Evolutionary conservation across 805 yeast species (phyloP), one percentile per base, ranked within the genome.

Genomic region (Candida coquimbonensis): DNA sequence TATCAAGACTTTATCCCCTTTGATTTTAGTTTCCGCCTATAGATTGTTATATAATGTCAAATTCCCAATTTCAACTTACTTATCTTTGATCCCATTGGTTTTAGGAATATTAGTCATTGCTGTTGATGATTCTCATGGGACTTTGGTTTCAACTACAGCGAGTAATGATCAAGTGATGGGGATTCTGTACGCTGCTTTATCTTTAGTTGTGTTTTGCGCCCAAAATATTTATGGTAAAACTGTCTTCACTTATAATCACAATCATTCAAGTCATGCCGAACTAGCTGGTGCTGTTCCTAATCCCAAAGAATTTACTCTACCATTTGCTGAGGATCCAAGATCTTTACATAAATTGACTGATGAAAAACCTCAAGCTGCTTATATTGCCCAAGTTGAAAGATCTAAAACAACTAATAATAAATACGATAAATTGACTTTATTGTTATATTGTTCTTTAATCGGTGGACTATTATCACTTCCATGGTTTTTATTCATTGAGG

Each of bases 221-320:
- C 96, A 88, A 59, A 88, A 88, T 60, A 85, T 89, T 39, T 88
- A 87, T 63, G 89, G 93, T 35, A 89, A 89, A 65, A 82, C 80
- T 51, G 80, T 89, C 36, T 76, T 88, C 50, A 87, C 90, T 34
- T 64, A 56, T 53, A 65, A 63, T 44, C 58, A 54, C 14, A 59
- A 47, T 21, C 46, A 47, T 17, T 43, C 49, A 35, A 57, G 52
- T 38, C 63, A 56, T 40, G 48, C 61, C 1, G 56, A 54, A 24
- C 42, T 59, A 24, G 63, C 63, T 12, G 44, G 44, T 14, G 13
- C 47, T 14, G 13, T 46, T 47, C 7, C 45, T 40, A 31, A 44
- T 16, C 6, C 35, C 1, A 34, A 45, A 16, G 46, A 39, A 39
- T 45, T 38, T 45, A 48, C 36, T 17, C 38, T 38, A n/a, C 48